Percentiles rank a stretch among this genome's conserved stretches.
Evolutionary conservation across 371 early-diverging fungal genomes (phyloP).

Genomic region (Fennellomyces sp.): DNA sequence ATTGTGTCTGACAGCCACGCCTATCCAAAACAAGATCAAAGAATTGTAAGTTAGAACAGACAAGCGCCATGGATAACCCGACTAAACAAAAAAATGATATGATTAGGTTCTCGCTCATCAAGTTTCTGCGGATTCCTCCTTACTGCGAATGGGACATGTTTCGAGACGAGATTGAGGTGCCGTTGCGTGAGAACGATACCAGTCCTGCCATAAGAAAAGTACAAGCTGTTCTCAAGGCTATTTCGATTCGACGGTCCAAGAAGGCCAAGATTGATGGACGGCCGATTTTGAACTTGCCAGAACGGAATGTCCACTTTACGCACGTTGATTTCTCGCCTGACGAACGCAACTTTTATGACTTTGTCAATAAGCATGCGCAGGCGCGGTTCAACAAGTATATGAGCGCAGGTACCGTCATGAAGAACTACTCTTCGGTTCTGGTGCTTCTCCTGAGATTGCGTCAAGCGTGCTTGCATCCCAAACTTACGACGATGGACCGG

Average conservation of each 20-base stretch:
- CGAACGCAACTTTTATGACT: constrained; percentile 66
- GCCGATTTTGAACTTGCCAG: constrained; percentile 68
- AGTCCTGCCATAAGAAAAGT: no score
- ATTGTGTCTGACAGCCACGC: constrained; percentile 82
- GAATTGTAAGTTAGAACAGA: constrained; percentile 79
- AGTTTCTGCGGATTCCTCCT: constrained; percentile 76
- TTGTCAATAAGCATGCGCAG: constrained; percentile 55
- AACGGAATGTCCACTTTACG: constrained; percentile 58
- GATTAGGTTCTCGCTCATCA: constrained; percentile 64
- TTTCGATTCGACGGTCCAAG: constrained; percentile 74
- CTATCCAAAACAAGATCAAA: constrained; percentile 88
- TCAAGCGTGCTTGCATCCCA: constrained; percentile 48
- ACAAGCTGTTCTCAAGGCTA: constrained; percentile 25
- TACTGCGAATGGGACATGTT: constrained; percentile 61
- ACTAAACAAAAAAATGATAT: no score
- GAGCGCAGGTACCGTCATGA: constrained; percentile 56
- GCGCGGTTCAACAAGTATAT: constrained; percentile 53
- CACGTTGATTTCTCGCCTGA: constrained; percentile 54
- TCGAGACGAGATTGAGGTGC: constrained; percentile 55
- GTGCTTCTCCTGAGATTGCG: constrained; percentile 43
- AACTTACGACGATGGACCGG: constrained; percentile 19
- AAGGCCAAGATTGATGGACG: constrained; percentile 62
- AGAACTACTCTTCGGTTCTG: constrained; percentile 58
- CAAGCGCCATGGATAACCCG: no score
- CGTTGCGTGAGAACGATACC: no score